Evolutionary conservation across 2,329 filamentous ascomycete species (phyloP), one percentile per base, ranked within the genome.

Genomic region (Bipolaris sorokiniana): DNA sequence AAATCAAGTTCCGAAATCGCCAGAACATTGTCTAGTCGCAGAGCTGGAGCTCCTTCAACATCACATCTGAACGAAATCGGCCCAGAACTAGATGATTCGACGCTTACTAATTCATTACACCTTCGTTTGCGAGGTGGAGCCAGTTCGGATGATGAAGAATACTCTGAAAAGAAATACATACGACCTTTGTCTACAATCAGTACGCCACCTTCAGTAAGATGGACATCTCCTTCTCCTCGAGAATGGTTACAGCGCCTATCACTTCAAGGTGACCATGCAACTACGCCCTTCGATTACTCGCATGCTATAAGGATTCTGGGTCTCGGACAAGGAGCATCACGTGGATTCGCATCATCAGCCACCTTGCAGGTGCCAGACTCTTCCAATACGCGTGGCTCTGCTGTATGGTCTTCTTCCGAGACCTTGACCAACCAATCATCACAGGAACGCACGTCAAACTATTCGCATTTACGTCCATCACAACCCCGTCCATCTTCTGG

Each of bases 71-170:
- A 33, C 7, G 16, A 33, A 20, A 46, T 15, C 11, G 2, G 22
- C 11, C 4, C 26, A 6, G 10, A 20, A n/a, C 16, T 10, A 6
- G 3, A 46, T 31, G 7, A 13, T 5, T 11, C 9, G 42, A 16
- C 15, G 3, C 2, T 6, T 7, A 31, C 7, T 20, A 15, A 26
- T 48, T 7, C 7, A 37, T 1, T 15, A 15, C 33, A 11, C 7
- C 2, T 37, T 48, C 33, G 6, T 28, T 33, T 56, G 18, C 48
- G 48, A 34, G 53, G 53, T 15, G 53, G 48, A 37, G 48, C 48
- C 7, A 48, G 18, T 1, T 51, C 34, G 16, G 53, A 56, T 10
- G 53, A 45, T 7, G 23, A 47, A 15, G 3, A n/a, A 10, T 7
- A 3, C 7, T 31, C 34, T 28, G 16, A 16, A 3, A 11, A 23